Percentiles rank a stretch among this genome's conserved stretches.
Evolutionary conservation across 1,139 yeast species (phyloP).

Genomic region (Candida pseudoviswanathii): DNA sequence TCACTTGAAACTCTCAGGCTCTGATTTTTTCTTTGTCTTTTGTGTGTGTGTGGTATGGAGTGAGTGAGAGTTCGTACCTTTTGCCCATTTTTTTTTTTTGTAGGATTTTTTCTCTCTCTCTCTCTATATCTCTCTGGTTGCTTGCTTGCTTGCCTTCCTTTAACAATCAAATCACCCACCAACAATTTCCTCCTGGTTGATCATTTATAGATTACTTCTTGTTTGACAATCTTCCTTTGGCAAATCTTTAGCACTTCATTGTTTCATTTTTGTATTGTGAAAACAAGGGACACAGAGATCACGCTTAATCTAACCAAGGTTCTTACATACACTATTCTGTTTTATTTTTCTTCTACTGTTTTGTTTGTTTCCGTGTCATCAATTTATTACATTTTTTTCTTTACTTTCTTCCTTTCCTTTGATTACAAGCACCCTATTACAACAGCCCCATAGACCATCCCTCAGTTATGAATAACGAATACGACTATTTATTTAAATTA

Average conservation of each 20-base stretch:
- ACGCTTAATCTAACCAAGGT: background rate
- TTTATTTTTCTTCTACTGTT: no score
- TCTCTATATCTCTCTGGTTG: background rate
- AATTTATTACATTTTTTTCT: constrained; percentile 2
- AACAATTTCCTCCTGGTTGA: background rate
- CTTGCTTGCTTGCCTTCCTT: background rate
- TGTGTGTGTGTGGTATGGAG: background rate
- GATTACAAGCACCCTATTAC: background rate
- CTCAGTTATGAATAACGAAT: constrained; percentile 70
- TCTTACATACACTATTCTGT: background rate
- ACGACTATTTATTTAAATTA: constrained; percentile 95
- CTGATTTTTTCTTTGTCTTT: constrained; percentile 1
- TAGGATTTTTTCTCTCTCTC: background rate
- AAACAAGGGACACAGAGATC: constrained; percentile 2
- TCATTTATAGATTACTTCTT: background rate
- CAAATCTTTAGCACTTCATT: background rate
- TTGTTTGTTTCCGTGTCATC: constrained; percentile 9
- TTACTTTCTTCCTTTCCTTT: constrained; percentile 3
- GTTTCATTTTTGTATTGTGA: background rate
- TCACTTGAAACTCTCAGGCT: constrained; percentile 6
- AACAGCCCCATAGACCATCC: background rate
- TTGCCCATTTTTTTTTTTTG: background rate
- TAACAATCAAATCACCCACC: no score
- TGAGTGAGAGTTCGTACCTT: background rate
- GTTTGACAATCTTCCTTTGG: background rate